Percentiles rank a stretch among this genome's conserved stretches.
phyloP scores from a whole-genome alignment of 139 green algal species.

The Gonium pectorale region DNA sequence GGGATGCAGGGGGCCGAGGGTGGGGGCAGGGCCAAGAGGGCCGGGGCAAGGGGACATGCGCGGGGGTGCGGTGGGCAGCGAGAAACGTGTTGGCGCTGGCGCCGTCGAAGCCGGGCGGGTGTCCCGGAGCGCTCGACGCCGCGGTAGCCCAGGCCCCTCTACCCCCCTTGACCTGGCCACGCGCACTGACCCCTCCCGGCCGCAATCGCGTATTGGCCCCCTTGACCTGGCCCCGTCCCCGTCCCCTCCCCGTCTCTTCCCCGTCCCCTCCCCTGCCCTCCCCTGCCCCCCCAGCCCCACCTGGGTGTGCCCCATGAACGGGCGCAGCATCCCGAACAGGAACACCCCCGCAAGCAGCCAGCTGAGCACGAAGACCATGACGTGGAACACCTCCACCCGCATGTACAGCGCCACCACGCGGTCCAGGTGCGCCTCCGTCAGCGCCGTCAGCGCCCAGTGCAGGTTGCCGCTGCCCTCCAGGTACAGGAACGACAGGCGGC shows the following conservation, averaged over 20 bases:
- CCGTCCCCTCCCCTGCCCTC: no score
- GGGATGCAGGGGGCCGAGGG: background rate
- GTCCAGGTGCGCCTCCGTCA: slow-evolving; percentile 13
- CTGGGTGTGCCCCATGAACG: slow-evolving; percentile 41
- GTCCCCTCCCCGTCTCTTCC: background rate
- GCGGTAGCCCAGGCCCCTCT: no score
- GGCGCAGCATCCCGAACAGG: slow-evolving; percentile 39
- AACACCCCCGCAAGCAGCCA: slow-evolving; percentile 46
- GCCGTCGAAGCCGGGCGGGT: no score
- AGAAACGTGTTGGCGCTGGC: no score
- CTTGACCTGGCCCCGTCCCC: background rate
- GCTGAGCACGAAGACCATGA: slow-evolving; percentile 39
- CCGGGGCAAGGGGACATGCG: no score
- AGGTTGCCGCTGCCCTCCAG: slow-evolving; percentile 39
- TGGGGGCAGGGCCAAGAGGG: no score
- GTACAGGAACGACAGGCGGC: slow-evolving; percentile 16
- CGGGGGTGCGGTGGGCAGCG: no score
- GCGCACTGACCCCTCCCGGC: no score
- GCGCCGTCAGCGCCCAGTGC: slow-evolving; percentile 30
- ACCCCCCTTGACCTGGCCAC: no score
- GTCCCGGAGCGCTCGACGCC: no score
- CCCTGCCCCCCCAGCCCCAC: background rate
- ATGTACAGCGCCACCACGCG: slow-evolving; percentile 16
- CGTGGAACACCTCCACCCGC: slow-evolving; percentile 33
- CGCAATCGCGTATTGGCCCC: no score